Evolutionary conservation across 805 yeast genomes (phyloP).

Genomic region (Middelhovenomyces tepae): DNA sequence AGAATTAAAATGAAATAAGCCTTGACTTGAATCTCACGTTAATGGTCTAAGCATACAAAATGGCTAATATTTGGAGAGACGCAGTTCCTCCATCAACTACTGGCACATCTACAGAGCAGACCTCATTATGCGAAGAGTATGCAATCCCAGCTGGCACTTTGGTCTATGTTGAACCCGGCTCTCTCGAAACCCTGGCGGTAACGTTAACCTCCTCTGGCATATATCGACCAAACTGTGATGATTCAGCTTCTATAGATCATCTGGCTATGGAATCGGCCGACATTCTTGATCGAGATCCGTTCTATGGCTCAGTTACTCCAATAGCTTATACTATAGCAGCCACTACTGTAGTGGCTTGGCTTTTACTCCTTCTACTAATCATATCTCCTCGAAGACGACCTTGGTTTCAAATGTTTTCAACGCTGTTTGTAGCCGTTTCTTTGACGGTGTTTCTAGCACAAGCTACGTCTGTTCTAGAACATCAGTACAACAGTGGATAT

Average conservation of each 20-base stretch:
- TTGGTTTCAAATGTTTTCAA: constrained; percentile 44
- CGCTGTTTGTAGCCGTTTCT: constrained; percentile 46
- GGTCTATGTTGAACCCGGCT: constrained; percentile 7
- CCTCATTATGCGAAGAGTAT: constrained; percentile 7
- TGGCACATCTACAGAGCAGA: neutral
- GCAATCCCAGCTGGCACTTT: constrained; percentile 13
- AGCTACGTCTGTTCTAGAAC: constrained; percentile 37
- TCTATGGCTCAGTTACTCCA: constrained; percentile 27
- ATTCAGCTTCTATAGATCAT: constrained; percentile 2
- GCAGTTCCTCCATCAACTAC: constrained; percentile 2
- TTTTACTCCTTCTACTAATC: constrained; percentile 49
- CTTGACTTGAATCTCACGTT: constrained; percentile 1
- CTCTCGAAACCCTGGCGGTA: constrained; percentile 7
- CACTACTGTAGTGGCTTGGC: constrained; percentile 48
- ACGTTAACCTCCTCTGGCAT: constrained; percentile 8
- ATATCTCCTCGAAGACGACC: constrained; percentile 54
- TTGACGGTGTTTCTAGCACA: constrained; percentile 43
- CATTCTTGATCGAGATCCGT: constrained; percentile 20
- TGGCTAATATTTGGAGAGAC: constrained; percentile 4
- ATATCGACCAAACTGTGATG: neutral
- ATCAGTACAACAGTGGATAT: constrained; percentile 44
- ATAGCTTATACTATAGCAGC: constrained; percentile 26
- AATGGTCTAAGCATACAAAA: neutral
- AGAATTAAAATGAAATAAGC: no score
- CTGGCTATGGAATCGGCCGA: constrained; percentile 1